phyloP scores from a whole-genome alignment of 352 stramenopile species.

The Elongisporangium senticosum region DNA sequence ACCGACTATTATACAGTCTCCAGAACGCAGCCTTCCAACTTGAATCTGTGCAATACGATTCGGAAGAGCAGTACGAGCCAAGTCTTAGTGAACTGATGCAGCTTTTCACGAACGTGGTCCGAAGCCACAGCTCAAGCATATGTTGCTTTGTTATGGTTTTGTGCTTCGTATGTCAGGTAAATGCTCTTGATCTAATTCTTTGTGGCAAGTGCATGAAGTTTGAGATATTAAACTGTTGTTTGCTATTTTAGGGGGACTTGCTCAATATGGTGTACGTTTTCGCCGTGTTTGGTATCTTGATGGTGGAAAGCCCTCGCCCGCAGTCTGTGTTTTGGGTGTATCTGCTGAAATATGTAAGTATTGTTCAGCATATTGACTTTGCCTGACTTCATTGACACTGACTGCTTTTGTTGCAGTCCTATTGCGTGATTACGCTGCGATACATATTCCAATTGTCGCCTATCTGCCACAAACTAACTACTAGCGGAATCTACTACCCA shows the following conservation, averaged over 20 bases:
- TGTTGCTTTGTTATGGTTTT: constrained; percentile 63
- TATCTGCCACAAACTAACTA: constrained; percentile 66
- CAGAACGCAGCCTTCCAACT: constrained; percentile 74
- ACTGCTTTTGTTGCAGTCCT: constrained; percentile 24
- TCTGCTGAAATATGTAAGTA: constrained; percentile 79
- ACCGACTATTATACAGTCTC: constrained; percentile 54
- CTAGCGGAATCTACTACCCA: constrained; percentile 56
- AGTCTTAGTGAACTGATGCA: constrained; percentile 47
- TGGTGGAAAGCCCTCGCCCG: constrained; percentile 71
- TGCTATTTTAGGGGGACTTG: constrained; percentile 48
- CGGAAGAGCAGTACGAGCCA: constrained; percentile 73
- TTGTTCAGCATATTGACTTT: background rate
- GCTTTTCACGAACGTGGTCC: constrained; percentile 54
- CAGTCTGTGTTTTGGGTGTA: constrained; percentile 55
- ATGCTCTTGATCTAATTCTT: background rate
- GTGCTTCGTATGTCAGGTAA: constrained; percentile 71
- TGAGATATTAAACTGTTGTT: background rate
- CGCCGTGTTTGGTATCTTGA: constrained; percentile 58
- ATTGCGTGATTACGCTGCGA: constrained; percentile 43
- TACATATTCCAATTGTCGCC: constrained; percentile 83
- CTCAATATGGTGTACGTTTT: constrained; percentile 79
- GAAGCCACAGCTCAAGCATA: constrained; percentile 56
- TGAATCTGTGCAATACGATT: constrained; percentile 65
- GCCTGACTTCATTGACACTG: background rate
- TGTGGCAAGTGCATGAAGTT: background rate